Conservation (phyloP, 148 eudicot genomes). For the Euryodendron excelsum region DNA sequence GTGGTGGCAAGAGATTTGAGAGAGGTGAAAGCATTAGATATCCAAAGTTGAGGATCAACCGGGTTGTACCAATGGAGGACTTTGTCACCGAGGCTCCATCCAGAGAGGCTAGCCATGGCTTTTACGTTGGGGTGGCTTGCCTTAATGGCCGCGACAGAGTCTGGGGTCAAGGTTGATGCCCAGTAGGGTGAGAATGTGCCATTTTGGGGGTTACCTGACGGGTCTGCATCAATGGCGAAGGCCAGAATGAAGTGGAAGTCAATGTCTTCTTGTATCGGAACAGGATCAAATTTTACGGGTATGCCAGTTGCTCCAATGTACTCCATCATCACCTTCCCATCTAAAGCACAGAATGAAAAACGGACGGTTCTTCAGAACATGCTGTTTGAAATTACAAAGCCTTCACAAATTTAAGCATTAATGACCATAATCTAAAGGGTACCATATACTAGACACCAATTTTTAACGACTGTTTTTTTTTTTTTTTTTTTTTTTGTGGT, state of each 20-base stretch:
- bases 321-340: constrained; percentile 45
- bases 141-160: constrained; percentile 27
- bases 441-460: too few species aligned
- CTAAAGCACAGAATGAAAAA: constrained; percentile 3
- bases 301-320: constrained; percentile 44
- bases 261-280: constrained; percentile 30
- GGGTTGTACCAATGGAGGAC: constrained; percentile 43
- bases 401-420: not conserved
- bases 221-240: constrained; percentile 43
- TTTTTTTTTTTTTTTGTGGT: too few species aligned
- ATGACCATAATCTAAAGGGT: too few species aligned
- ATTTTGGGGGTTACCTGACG: constrained; percentile 32
- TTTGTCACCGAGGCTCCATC: constrained; percentile 35
- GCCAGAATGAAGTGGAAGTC: constrained; percentile 42
- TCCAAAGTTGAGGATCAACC: constrained; percentile 18
- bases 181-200: constrained; percentile 42
- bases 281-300: constrained; percentile 21
- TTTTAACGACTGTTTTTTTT: too few species aligned
- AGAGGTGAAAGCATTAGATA: constrained; percentile 35
- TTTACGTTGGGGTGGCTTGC: constrained; percentile 35
- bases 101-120: constrained; percentile 46
- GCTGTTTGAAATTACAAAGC: too few species aligned
- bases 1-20: constrained; percentile 26
- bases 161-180: constrained; percentile 29
- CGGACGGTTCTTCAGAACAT: not conserved